These are phyloP conservation scores for Umbelopsis vinacea DNA, from an alignment of 192 early-diverging fungal species.

Conservation along the genomic window DNA sequence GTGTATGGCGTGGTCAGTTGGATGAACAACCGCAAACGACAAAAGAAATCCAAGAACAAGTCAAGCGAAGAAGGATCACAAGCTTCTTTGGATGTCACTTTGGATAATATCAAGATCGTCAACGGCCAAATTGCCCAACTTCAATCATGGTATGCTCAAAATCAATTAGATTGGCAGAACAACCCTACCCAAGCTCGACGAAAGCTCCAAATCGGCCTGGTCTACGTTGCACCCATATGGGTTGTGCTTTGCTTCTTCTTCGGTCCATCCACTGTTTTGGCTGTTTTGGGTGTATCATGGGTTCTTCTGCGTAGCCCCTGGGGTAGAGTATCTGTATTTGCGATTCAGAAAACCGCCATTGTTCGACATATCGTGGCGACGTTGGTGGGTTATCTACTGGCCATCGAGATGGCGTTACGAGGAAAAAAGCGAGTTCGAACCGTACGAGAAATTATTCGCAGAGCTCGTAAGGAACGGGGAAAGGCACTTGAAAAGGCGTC, in stretches of 20 bases:
- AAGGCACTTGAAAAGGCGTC: constrained; percentile 15
- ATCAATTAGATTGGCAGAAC: background rate
- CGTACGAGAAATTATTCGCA: constrained; percentile 14
- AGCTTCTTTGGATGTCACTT: constrained; percentile 36
- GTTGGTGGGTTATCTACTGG: background rate
- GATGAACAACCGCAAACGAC: constrained; percentile 19
- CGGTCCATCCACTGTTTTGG: constrained; percentile 14
- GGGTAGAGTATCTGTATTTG: constrained; percentile 19
- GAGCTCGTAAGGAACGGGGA: constrained; percentile 29
- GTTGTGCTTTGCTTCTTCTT: constrained; percentile 10
- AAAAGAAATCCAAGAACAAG: constrained; percentile 3
- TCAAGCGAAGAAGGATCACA: constrained; percentile 12
- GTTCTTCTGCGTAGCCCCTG: constrained; percentile 27
- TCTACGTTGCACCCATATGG: constrained; percentile 34
- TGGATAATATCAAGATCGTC: constrained; percentile 26
- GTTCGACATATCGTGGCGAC: constrained; percentile 23
- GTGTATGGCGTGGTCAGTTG: constrained; percentile 4
- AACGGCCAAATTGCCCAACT: constrained; percentile 3
- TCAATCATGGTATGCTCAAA: constrained; percentile 23
- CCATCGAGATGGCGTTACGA: constrained; percentile 18
- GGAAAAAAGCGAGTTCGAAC: constrained; percentile 3
- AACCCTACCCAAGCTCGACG: constrained; percentile 24
- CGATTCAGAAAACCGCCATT: constrained; percentile 8
- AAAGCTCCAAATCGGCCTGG: constrained; percentile 20
- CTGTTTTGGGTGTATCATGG: constrained; percentile 19